A percentile compares a stretch with the other conserved stretches of the same genome.
These are phyloP conservation scores for Dryas alaskensis DNA, from an alignment of 306 rosid species.

Conservation along the genomic window DNA sequence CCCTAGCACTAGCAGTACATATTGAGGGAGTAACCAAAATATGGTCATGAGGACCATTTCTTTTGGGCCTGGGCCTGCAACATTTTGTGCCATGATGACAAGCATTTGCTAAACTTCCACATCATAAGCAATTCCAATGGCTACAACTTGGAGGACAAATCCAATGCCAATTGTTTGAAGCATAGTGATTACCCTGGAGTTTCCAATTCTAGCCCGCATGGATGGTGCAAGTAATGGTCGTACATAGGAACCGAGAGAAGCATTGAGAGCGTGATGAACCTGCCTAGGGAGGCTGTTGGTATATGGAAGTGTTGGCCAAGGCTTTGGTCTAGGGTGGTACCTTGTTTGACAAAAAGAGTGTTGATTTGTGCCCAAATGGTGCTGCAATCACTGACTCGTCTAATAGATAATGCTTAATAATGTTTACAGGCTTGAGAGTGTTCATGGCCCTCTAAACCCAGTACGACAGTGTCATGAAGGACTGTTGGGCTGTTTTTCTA, in stretches of 20 bases:
- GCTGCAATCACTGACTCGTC: conserved; percentile 16
- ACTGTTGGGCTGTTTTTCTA: no score
- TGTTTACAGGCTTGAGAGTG: no score
- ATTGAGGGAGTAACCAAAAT: conserved; percentile 71
- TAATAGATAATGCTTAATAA: no score
- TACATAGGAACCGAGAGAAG: conserved; percentile 50
- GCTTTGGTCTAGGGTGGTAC: conserved; percentile 48
- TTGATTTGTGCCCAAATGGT: conserved; percentile 70
- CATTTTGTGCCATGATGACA: conserved; percentile 35
- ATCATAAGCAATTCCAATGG: conserved; percentile 44
- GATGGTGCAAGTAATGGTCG: conserved; percentile 52
- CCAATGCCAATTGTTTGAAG: conserved; percentile 55
- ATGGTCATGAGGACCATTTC: conserved; percentile 68
- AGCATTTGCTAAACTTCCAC: conserved; percentile 52
- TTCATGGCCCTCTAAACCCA: no score
- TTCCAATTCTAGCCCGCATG: conserved; percentile 43
- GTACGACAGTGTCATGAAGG: no score
- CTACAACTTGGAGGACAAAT: conserved; percentile 48
- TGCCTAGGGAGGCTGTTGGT: conserved; percentile 57
- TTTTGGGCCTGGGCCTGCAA: conserved; percentile 44
- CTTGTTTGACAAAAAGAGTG: conserved; percentile 68
- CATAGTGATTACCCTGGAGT: conserved; percentile 53
- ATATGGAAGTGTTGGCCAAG: conserved; percentile 31
- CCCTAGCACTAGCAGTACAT: conserved; percentile 43
- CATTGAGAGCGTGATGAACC: conserved; percentile 59